Conservation (phyloP, 2,329 filamentous ascomycete species). For the Phymatotrichopsis omnivora region DNA sequence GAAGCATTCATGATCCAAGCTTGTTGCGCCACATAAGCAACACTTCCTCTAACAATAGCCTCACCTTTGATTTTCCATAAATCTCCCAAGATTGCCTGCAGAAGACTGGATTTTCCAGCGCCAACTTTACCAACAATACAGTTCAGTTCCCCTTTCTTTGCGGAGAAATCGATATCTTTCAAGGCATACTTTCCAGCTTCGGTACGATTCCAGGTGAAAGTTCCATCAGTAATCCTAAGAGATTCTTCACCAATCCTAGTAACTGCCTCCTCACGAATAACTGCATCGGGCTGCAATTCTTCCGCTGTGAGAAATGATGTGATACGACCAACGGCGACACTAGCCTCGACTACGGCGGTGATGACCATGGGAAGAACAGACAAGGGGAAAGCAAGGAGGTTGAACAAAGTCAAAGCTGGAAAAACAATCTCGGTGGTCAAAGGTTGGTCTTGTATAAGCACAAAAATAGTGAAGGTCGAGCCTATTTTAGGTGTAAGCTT, state of each 20-base stretch:
- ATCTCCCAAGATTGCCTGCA: slow-evolving; percentile 82
- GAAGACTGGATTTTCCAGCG: slow-evolving; percentile 82
- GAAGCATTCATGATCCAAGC: slow-evolving; percentile 98
- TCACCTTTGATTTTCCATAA: slow-evolving; percentile 80
- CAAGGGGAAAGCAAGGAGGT: slow-evolving; percentile 87
- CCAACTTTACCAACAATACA: slow-evolving; percentile 94
- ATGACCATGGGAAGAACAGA: slow-evolving; percentile 96
- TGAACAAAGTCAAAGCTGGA: slow-evolving; percentile 85
- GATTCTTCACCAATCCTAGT: slow-evolving; percentile 74
- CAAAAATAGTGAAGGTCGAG: slow-evolving; percentile 89
- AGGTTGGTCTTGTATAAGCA: slow-evolving; percentile 68
- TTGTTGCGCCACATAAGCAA: slow-evolving; percentile 87
- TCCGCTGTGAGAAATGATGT: slow-evolving; percentile 78
- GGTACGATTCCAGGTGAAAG: slow-evolving; percentile 80
- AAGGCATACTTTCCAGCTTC: slow-evolving; percentile 49
- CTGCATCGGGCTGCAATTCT: slow-evolving; percentile 78
- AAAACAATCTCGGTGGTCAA: slow-evolving; percentile 93
- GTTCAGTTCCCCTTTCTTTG: slow-evolving; percentile 83
- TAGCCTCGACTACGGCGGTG: slow-evolving; percentile 87
- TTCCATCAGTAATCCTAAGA: slow-evolving; percentile 69
- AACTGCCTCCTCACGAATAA: slow-evolving; percentile 57
- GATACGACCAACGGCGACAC: slow-evolving; percentile 79
- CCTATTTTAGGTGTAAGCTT: slow-evolving; percentile 16
- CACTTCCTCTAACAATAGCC: slow-evolving; percentile 68
- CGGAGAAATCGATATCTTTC: slow-evolving; percentile 75